Percentiles rank a stretch among this genome's conserved stretches.
These are phyloP conservation scores for Trichoderma simmonsii DNA, from an alignment of 2,329 filamentous ascomycete species.

Conservation along the genomic window DNA sequence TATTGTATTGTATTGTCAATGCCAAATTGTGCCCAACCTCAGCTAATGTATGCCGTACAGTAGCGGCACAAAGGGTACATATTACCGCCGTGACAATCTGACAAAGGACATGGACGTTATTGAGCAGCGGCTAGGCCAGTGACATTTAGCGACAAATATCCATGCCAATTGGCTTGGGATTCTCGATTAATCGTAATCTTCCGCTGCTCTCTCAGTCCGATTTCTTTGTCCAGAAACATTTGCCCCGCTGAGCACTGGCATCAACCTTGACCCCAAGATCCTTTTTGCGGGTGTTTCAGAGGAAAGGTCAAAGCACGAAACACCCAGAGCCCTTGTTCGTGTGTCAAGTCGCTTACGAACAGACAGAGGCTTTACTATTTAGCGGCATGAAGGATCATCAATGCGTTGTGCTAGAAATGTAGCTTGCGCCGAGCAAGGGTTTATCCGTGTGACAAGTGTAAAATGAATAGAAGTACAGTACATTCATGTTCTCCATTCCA, in stretches of 20 bases:
- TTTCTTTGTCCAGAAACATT: neutral
- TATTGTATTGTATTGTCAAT: neutral
- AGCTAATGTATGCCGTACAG: neutral
- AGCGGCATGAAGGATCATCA: neutral
- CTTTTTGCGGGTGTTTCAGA: neutral
- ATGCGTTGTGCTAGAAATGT: too few species aligned
- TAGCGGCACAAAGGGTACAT: neutral
- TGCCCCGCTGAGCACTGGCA: neutral
- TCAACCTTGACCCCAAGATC: neutral
- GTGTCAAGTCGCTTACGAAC: neutral
- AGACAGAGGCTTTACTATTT: neutral
- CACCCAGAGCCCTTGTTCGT: neutral
- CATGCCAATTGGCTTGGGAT: neutral
- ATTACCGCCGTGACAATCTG: neutral
- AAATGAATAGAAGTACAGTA: too few species aligned
- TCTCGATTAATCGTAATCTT: neutral
- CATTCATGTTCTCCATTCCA: too few species aligned
- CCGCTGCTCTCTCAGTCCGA: neutral
- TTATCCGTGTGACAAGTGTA: too few species aligned
- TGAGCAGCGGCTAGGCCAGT: neutral
- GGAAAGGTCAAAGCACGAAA: neutral
- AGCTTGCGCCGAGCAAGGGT: too few species aligned
- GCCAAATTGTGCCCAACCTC: neutral
- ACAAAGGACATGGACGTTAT: neutral
- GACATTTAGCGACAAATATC: neutral